Percentiles rank a stretch among this genome's conserved stretches.
Evolutionary conservation across 2,329 filamentous ascomycete species (phyloP).

Genomic region (Aspergillus tubingensis): DNA sequence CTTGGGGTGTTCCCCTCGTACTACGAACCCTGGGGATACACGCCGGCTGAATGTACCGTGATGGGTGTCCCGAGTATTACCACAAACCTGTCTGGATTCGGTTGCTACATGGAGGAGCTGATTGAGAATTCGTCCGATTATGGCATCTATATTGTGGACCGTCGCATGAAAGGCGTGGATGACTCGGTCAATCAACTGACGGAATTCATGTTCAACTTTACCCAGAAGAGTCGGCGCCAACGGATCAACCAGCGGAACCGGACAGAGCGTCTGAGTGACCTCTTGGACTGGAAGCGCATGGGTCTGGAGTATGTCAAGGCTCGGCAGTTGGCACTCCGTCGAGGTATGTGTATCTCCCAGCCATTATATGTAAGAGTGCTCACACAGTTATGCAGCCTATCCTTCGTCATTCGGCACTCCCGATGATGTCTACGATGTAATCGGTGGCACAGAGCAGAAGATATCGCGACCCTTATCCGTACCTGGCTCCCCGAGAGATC

Average conservation of each 20-base stretch:
- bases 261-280: slow-evolving; percentile 89
- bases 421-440: slow-evolving; percentile 84
- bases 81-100: slow-evolving; percentile 95
- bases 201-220: slow-evolving; percentile 91
- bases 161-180: slow-evolving; percentile 90
- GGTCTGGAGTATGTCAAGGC: slow-evolving; percentile 99
- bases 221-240: slow-evolving; percentile 88
- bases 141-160: slow-evolving; percentile 98
- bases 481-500: slow-evolving; percentile 86
- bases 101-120: slow-evolving; percentile 98
- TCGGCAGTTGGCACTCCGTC: slow-evolving; percentile 82
- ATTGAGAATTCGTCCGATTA: slow-evolving; percentile 98
- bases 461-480: slow-evolving; percentile 92
- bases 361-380: slow-evolving; percentile 3
- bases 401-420: slow-evolving; percentile 76
- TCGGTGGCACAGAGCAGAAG: slow-evolving; percentile 90
- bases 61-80: slow-evolving; percentile 99
- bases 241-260: slow-evolving; percentile 98
- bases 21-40: slow-evolving; percentile 99
- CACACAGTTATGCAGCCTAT: slow-evolving; percentile 62
- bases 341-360: slow-evolving; percentile 47
- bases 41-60: slow-evolving; percentile 94
- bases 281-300: slow-evolving; percentile 99
- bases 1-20: slow-evolving; percentile 95
- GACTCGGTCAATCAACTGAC: slow-evolving; percentile 96